These are phyloP conservation scores for Aspergillus sp. DNA, from an alignment of 2,329 filamentous ascomycete genomes.

Conservation along the genomic window DNA sequence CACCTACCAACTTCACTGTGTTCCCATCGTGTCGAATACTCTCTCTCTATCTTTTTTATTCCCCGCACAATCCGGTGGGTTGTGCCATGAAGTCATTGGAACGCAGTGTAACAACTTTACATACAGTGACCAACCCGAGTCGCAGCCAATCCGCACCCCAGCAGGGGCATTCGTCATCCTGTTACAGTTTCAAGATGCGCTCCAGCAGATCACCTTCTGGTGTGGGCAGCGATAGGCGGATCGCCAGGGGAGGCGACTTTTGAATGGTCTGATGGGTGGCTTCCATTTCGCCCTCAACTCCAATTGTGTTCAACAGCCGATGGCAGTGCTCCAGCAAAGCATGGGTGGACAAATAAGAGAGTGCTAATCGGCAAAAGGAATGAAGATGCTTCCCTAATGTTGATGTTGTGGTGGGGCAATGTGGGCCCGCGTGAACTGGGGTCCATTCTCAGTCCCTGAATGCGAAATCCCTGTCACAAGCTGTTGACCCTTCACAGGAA, in stretches of 20 bases:
- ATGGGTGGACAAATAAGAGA: neutral
- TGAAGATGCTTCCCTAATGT: constrained; percentile 13
- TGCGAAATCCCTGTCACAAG: constrained; percentile 1
- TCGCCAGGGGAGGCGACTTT: constrained; percentile 10
- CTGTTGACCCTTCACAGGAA: neutral
- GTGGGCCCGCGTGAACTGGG: constrained; percentile 10
- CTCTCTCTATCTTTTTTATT: no score
- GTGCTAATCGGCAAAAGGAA: constrained; percentile 2
- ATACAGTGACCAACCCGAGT: neutral
- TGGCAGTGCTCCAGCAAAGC: neutral
- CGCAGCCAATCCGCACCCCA: neutral
- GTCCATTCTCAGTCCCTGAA: constrained; percentile 10
- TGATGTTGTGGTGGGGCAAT: constrained; percentile 10
- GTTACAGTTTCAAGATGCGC: constrained; percentile 13
- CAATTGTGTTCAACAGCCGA: neutral
- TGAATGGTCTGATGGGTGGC: neutral
- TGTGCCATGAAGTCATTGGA: neutral
- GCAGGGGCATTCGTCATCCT: constrained; percentile 10
- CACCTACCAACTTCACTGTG: no score
- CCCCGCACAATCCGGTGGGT: no score
- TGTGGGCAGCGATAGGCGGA: constrained; percentile 7
- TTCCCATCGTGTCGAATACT: no score
- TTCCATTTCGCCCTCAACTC: neutral
- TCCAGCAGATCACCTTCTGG: constrained; percentile 7
- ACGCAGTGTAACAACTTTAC: constrained; percentile 1